These are phyloP conservation scores for Blepharisma undulans DNA, from an alignment of 169 alveolate species.

Conservation along the genomic window DNA sequence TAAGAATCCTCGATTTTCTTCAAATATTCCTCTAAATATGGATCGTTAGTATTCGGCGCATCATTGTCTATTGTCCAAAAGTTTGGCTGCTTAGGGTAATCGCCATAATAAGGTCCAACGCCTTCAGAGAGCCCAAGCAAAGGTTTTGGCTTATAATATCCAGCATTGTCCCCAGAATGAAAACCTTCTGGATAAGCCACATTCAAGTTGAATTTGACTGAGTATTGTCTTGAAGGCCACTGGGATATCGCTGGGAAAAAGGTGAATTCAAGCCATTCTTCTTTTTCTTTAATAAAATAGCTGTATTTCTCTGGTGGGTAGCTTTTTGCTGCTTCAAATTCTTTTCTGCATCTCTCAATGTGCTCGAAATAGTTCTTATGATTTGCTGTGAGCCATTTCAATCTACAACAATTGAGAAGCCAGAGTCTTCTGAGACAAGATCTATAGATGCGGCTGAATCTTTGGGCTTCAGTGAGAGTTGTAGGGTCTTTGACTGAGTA, in stretches of 20 bases:
- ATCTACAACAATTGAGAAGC: not conserved
- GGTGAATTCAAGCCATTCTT: conserved; percentile 43
- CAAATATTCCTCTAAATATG: not conserved
- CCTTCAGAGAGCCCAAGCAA: not conserved
- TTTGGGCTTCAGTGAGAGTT: conserved; percentile 16
- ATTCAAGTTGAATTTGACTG: conserved; percentile 10
- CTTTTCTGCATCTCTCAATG: not conserved
- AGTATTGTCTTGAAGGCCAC: conserved; percentile 30
- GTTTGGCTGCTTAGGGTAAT: conserved; percentile 27
- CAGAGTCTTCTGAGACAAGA: conserved; percentile 23
- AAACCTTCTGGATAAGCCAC: conserved; percentile 35
- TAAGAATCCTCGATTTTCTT: not conserved
- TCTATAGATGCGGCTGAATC: conserved; percentile 28
- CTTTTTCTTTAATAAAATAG: conserved; percentile 8
- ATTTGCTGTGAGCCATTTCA: not conserved
- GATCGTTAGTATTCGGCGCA: not conserved
- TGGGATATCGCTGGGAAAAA: conserved; percentile 43
- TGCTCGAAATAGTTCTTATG: conserved; percentile 38
- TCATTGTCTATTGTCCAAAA: not conserved
- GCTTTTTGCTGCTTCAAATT: conserved; percentile 22
- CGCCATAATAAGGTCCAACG: conserved; percentile 16
- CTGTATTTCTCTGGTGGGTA: not conserved
- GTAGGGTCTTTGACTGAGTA: conserved; percentile 41
- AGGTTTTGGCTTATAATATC: conserved; percentile 37
- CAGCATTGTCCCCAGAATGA: conserved; percentile 16